Evolutionary conservation across 345 rosid genomes (phyloP), one percentile per base, ranked within the genome.

Genomic region (Lepidium aucheri): DNA sequence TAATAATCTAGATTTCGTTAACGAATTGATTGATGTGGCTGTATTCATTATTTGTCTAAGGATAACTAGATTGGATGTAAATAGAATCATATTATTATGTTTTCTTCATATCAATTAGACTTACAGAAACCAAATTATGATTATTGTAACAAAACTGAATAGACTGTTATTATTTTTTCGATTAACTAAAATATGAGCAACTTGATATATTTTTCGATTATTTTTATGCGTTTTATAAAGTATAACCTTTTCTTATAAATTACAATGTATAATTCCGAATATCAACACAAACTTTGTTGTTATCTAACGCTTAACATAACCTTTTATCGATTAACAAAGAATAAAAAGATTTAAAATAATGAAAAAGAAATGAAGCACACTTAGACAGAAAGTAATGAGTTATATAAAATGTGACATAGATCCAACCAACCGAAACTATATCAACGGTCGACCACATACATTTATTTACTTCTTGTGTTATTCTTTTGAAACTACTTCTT

Each of bases 361-460:
- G 9, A 11, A 16, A 30, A 17, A 18, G 4, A 53, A 40, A 0
- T 14, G 13, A 55, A 56, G 9, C 0, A 4, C 38, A 3, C 0
- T 10, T 42, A 41, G 61, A 36, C 9, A 44, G 7, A 45, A 45
- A 45, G 30, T 45, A 17, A 47, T 14, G 44, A 47, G 1, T 28
- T 28, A 28, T 28, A 28, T 6, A 28, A 28, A 28, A 39, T 14
- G 26, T 70, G 57, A 17, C 70, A 46, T 38, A 39, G 44, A 64
- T 64, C 70, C 12, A 56, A 72, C 41, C 15, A 64, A 71, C 22
- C 9, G 51, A 4, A 64, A 71, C 45, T 55, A 20, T 60, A 65
- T 65, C 32, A 53, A 72, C 30, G 47, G 65, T 49, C 33, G 66
- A 57, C 66, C 45, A 35, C 46, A 56, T 17, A 36, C 60, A 56